phyloP scores from a whole-genome alignment of 208 protist species.

The Leishmania lainsoni region DNA sequence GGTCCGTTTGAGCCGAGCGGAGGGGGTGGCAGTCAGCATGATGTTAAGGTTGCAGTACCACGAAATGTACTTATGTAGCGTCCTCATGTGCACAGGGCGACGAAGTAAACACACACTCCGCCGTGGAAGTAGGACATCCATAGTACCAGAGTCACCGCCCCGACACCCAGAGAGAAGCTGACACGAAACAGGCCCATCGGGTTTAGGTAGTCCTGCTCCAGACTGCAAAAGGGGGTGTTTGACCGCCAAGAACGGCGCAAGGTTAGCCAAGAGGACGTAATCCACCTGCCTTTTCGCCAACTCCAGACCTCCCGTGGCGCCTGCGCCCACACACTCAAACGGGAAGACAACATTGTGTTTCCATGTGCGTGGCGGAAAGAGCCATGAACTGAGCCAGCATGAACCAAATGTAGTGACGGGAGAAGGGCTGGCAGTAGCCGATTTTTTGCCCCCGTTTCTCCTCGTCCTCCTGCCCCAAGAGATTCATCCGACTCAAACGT shows the following conservation, averaged over 20 bases:
- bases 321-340: conserved; percentile 46
- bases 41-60: conserved; percentile 67
- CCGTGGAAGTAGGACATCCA: conserved; percentile 19
- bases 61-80: conserved; percentile 46
- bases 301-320: conserved; percentile 36
- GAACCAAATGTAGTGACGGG: conserved; percentile 33
- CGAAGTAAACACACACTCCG: conserved; percentile 4
- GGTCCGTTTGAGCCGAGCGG: conserved; percentile 34
- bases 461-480: background rate
- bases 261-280: conserved; percentile 50
- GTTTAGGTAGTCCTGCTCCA: conserved; percentile 32
- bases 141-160: conserved; percentile 20
- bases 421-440: conserved; percentile 62
- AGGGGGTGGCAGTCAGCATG: conserved; percentile 46
- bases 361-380: conserved; percentile 43
- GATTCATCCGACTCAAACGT: background rate
- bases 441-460: conserved; percentile 22
- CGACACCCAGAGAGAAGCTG: conserved; percentile 17
- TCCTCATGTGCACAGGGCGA: conserved; percentile 33
- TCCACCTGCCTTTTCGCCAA: conserved; percentile 34
- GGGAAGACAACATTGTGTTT: conserved; percentile 39
- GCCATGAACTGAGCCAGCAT: conserved; percentile 70
- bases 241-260: conserved; percentile 39
- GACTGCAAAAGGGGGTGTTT: conserved; percentile 54
- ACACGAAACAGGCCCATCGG: conserved; percentile 58